Evolutionary conservation across 2,329 filamentous ascomycete genomes (phyloP), one percentile per base, ranked within the genome.

Genomic region (Colletotrichum liriopes): DNA sequence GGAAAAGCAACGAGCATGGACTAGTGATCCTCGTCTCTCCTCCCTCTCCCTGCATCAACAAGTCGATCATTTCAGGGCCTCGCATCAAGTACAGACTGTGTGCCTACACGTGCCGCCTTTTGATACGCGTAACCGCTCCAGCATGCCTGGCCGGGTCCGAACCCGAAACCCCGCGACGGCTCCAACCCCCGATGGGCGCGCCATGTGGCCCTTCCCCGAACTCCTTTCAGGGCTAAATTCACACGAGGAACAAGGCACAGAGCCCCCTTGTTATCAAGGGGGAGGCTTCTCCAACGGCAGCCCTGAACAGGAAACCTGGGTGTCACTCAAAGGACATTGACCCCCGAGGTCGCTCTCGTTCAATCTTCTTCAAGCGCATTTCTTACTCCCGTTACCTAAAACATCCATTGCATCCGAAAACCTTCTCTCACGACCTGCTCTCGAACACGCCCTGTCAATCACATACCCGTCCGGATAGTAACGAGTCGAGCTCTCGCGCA

Each of bases 181-280:
- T 41, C 55, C 18, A 35, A 35, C 26, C 20, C 3, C 45, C 35
- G 45, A n/a, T 16, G 11, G 43, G 55, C 37, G 43, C 45, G 47
- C 63, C 45, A 41, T 47, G 67, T 56, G 47, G 64, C 54, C 29
- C 52, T 54, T 47, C 32, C 51, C 51, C 49, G 49, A 49, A 45
- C 62, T 9, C 61, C 61, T 35, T 26, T 41, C 62, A 32, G 32
- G 37, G 52, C 62, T 32, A 56, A 18, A 51, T 18, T 43, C 62
- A 9, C 55, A 49, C 23, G 56, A 71, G 64, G 63, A 67, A 67
- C 68, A 23, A 61, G 64, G 45, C 55, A 55, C 41, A 37, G 39
- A 29, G 39, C 29, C 35, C 37, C 45, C 43, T 29, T n/a, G 52
- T 26, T 41, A 16, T 52, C 60, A 32, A 29, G 43, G 29, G 41